Percentiles rank a stretch among this genome's conserved stretches.
Evolutionary conservation across 2,329 filamentous ascomycete species (phyloP).

Genomic region (Xylariaceae sp.): DNA sequence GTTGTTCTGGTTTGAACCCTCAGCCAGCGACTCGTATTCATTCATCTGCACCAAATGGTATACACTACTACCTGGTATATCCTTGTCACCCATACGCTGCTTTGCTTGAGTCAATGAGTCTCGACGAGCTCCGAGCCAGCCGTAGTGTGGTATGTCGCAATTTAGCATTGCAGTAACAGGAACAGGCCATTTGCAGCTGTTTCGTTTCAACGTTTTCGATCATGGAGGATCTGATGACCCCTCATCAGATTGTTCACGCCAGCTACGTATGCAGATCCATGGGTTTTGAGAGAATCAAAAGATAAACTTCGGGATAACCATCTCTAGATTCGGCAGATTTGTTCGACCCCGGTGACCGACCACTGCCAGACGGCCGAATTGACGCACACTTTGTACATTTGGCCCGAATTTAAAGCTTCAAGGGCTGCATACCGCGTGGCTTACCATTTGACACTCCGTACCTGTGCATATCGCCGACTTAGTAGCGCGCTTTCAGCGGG

Average conservation of each 20-base stretch:
- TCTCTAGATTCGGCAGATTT: not conserved
- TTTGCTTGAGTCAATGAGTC: no score
- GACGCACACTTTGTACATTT: no score
- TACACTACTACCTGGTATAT: no score
- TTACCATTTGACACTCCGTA: not conserved
- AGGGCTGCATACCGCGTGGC: not conserved
- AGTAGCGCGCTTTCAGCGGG: no score
- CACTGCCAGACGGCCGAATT: not conserved
- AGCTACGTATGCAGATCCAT: no score
- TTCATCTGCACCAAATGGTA: not conserved
- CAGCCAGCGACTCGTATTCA: no score
- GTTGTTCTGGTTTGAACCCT: conserved; percentile 8
- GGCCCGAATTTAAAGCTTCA: no score
- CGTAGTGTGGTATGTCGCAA: conserved; percentile 4
- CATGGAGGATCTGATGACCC: not conserved
- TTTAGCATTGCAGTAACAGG: not conserved
- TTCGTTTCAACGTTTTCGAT: conserved; percentile 8
- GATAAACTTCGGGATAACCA: not conserved
- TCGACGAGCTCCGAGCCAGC: not conserved
- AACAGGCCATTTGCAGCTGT: conserved; percentile 3
- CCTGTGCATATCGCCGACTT: conserved; percentile 1
- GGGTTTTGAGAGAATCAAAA: not conserved
- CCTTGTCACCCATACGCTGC: no score
- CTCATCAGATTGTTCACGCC: no score
- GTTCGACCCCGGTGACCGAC: not conserved